Percentiles rank a stretch among this genome's conserved stretches.
These are phyloP conservation scores for Sarcocystis neurona DNA, from an alignment of 169 alveolate species.

Conservation along the genomic window DNA sequence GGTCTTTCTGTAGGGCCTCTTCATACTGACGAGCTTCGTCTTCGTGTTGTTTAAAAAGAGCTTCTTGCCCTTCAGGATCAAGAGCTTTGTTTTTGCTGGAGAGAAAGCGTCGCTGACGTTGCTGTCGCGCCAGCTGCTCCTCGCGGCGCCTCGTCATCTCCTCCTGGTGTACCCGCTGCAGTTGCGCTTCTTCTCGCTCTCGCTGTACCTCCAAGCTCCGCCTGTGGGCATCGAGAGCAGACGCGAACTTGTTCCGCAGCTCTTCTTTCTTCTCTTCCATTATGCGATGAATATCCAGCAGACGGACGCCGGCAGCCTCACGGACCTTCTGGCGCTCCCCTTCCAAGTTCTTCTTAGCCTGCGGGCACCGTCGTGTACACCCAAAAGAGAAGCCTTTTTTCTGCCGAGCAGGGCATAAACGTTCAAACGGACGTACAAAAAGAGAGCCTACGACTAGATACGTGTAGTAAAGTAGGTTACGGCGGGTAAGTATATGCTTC, in stretches of 20 bases:
- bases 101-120: background rate
- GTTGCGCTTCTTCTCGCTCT: slow-evolving; percentile 1
- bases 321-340: background rate
- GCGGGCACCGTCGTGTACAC: background rate
- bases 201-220: background rate
- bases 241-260: background rate
- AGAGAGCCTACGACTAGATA: background rate
- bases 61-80: background rate
- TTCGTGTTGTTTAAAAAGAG: background rate
- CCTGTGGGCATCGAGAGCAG: background rate
- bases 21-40: background rate
- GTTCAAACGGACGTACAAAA: background rate
- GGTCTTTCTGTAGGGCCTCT: slow-evolving; percentile 6
- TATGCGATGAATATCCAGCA: background rate
- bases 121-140: background rate
- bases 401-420: background rate
- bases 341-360: background rate
- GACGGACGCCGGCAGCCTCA: slow-evolving; percentile 1
- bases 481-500: background rate
- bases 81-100: background rate
- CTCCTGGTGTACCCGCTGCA: background rate
- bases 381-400: background rate
- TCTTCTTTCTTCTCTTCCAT: slow-evolving; percentile 17
- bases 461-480: background rate
- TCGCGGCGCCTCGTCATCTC: background rate